These are phyloP conservation scores for Plectosphaerella sp. DNA, from an alignment of 2,329 filamentous ascomycete species.

Conservation along the genomic window DNA sequence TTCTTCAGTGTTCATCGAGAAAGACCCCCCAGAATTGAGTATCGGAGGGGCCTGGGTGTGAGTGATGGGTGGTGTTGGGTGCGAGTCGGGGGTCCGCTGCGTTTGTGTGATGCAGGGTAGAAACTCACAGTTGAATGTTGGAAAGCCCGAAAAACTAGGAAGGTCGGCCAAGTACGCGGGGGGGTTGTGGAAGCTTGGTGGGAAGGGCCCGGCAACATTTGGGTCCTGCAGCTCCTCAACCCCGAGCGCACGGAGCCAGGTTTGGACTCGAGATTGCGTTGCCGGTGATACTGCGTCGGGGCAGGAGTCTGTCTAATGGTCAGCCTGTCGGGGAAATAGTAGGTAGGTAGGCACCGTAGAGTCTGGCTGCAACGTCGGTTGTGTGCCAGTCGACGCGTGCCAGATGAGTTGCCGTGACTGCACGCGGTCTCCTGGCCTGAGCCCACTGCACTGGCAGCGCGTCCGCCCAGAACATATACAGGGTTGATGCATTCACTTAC, in stretches of 20 bases:
- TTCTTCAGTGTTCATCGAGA: background rate
- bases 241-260: constrained; percentile 7
- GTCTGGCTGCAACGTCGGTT: background rate
- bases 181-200: background rate
- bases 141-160: background rate
- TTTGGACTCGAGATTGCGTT: constrained; percentile 1
- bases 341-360: background rate
- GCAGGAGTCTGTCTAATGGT: background rate
- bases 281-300: no score
- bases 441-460: no score
- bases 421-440: no score
- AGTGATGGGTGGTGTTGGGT: background rate
- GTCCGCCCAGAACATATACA: no score
- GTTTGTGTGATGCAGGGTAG: background rate
- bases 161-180: background rate
- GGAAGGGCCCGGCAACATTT: constrained; percentile 9
- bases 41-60: background rate
- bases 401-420: background rate
- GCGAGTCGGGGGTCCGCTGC: background rate
- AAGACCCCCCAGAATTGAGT: background rate
- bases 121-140: background rate
- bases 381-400: background rate
- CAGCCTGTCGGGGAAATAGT: background rate
- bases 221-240: constrained; percentile 7
- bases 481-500: no score